phyloP scores from a whole-genome alignment of 2,329 filamentous ascomycete species.

The Botrytis galanthina region DNA sequence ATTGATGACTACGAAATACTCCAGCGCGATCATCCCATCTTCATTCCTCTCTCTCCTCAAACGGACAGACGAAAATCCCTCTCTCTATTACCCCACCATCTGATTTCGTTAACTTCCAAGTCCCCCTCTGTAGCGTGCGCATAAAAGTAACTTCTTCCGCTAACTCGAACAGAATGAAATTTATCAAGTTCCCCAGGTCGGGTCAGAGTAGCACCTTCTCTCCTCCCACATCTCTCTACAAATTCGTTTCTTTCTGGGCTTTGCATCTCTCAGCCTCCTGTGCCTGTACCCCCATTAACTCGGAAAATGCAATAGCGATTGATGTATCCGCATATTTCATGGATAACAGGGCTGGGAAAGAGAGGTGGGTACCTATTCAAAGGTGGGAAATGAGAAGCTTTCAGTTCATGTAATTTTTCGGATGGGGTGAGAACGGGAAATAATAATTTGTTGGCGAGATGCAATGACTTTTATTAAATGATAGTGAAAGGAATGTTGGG shows the following conservation, averaged over 20 bases:
- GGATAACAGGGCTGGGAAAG: neutral
- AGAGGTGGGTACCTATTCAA: neutral
- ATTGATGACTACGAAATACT: neutral
- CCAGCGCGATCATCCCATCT: neutral
- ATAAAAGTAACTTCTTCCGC: neutral
- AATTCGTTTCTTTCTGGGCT: neutral
- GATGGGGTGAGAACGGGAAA: neutral
- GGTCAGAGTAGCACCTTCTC: neutral
- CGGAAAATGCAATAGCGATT: neutral
- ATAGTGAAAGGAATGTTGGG: neutral
- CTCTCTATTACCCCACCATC: neutral
- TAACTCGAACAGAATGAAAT: neutral
- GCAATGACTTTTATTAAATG: neutral
- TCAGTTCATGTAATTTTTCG: neutral
- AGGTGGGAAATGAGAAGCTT: neutral
- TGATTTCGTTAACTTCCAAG: accelerated
- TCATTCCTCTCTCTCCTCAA: neutral
- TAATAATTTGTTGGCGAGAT: neutral
- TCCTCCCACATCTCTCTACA: no score
- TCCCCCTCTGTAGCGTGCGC: neutral
- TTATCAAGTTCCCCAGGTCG: neutral
- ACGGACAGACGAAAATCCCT: neutral
- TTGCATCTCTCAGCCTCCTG: neutral
- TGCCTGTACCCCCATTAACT: neutral
- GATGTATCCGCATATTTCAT: neutral